Evolutionary conservation across 495 filamentous ascomycete species (phyloP).

Genomic region (Penicillium canariense): DNA sequence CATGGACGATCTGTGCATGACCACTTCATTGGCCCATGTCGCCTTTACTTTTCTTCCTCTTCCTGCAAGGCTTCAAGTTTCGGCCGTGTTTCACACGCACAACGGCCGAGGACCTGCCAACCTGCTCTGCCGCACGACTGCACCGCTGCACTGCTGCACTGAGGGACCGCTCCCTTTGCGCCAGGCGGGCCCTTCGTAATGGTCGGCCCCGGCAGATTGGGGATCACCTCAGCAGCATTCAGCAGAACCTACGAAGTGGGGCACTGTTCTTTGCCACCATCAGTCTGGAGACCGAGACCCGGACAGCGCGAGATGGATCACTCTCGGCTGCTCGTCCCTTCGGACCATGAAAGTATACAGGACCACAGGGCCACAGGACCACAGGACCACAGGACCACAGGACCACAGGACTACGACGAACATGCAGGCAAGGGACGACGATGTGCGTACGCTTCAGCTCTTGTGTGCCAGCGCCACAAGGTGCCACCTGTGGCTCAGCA

Average conservation of each 20-base stretch:
- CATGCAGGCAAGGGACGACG: neutral
- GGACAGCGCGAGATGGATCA: conserved; percentile 1
- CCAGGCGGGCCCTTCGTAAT: no score
- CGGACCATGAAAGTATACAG: neutral
- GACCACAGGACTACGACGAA: no score
- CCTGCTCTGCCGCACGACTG: neutral
- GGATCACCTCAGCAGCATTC: neutral
- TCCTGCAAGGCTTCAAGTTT: conserved; percentile 19
- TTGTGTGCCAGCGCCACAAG: conserved; percentile 13
- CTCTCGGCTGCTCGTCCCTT: no score
- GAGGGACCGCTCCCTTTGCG: neutral
- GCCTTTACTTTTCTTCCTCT: conserved; percentile 4
- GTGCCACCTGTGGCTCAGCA: conserved; percentile 21
- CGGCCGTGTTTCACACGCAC: conserved; percentile 15
- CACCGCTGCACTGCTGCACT: neutral
- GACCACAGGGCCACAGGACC: no score
- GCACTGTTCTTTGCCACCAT: conserved; percentile 4
- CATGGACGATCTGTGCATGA: conserved; percentile 21
- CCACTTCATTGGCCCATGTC: conserved; percentile 11
- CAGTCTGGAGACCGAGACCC: neutral
- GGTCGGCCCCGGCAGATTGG: no score
- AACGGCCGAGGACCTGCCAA: neutral
- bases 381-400: no score
- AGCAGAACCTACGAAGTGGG: neutral
- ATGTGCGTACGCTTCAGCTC: conserved; percentile 16